phyloP scores from a whole-genome alignment of 1,139 yeast species.

The Meyerozyma sp. region DNA sequence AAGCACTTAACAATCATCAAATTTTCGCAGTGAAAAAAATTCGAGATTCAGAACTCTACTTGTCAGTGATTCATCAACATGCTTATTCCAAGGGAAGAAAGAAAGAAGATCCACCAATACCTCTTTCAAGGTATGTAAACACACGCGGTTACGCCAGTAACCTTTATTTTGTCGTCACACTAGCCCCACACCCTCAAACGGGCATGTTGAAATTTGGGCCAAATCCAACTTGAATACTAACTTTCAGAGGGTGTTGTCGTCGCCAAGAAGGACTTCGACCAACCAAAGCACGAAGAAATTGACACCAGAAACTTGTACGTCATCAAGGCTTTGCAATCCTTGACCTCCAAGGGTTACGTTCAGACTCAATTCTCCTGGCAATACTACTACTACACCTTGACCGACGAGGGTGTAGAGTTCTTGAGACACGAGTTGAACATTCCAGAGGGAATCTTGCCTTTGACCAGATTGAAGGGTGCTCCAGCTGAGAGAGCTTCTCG shows the following conservation, averaged over 20 bases:
- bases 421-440: conserved; percentile 97
- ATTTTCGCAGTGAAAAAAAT: conserved; percentile 2
- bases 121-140: conserved; percentile 89
- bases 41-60: conserved; percentile 3
- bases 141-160: neutral
- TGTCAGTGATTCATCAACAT: conserved; percentile 40
- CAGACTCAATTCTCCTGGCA: conserved; percentile 99
- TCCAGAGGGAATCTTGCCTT: conserved; percentile 98
- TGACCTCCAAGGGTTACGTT: conserved; percentile 98
- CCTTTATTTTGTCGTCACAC: neutral
- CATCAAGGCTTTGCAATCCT: conserved; percentile 98
- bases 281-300: conserved; percentile 96
- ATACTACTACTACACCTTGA: conserved; percentile 99
- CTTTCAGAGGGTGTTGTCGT: conserved; percentile 94
- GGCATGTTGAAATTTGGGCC: neutral
- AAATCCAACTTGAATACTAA: conserved; percentile 18
- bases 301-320: conserved; percentile 97
- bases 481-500: conserved; percentile 72
- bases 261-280: conserved; percentile 98
- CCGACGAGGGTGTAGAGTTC: conserved; percentile 99
- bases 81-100: conserved; percentile 99
- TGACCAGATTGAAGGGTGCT: conserved; percentile 94
- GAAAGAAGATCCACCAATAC: conserved; percentile 98
- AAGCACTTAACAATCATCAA: neutral
- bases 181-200: neutral